Evolutionary conservation across 495 filamentous ascomycete genomes (phyloP).

Genomic region (Neurospora sp.): DNA sequence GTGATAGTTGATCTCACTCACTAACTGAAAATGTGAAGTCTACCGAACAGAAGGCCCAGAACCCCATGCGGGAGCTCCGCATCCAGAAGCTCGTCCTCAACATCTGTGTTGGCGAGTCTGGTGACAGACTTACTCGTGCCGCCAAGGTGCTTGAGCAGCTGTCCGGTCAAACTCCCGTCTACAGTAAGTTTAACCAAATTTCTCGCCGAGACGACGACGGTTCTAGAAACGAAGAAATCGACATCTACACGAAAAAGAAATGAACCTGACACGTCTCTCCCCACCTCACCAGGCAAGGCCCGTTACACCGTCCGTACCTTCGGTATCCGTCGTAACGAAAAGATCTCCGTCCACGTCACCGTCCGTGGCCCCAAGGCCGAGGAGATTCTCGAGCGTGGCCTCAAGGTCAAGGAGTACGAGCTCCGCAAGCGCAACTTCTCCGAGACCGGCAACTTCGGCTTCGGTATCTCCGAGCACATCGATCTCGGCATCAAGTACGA

Average conservation of each 20-base stretch:
- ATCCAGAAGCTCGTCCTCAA: constrained; percentile 99
- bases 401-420: constrained; percentile 99
- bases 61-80: constrained; percentile 99
- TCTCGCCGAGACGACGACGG: neutral
- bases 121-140: constrained; percentile 98
- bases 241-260: neutral
- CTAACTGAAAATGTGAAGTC: constrained; percentile 24
- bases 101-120: constrained; percentile 99
- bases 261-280: neutral
- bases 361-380: constrained; percentile 99
- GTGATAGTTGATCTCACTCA: neutral
- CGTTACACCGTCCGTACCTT: constrained; percentile 99
- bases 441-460: constrained; percentile 99
- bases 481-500: constrained; percentile 99
- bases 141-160: constrained; percentile 99
- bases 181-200: constrained; percentile 53
- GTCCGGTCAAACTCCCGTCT: constrained; percentile 98
- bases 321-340: constrained; percentile 99
- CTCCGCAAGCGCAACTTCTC: constrained; percentile 98
- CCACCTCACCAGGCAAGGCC: constrained; percentile 70
- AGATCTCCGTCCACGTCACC: constrained; percentile 99
- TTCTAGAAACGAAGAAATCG: neutral
- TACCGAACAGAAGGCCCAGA: constrained; percentile 61
- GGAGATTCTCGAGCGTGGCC: constrained; percentile 99
- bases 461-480: constrained; percentile 99